Percentiles rank a stretch among this genome's conserved stretches.
Conservation (phyloP, 345 rosid species). For the Litchi chinensis region DNA sequence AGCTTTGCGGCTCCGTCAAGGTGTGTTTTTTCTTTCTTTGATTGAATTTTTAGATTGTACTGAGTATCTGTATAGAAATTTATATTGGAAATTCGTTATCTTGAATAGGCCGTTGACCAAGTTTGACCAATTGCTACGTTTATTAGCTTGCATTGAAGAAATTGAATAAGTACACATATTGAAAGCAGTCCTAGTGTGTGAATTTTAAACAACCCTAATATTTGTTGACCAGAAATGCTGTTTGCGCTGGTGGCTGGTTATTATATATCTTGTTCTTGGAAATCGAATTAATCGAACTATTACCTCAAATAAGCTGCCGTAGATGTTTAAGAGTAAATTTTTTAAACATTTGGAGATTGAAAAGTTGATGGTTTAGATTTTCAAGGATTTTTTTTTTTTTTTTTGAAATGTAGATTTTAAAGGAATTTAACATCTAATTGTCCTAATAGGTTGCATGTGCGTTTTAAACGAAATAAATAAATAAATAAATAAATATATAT, state of each 20-base stretch:
- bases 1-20: conserved; percentile 76
- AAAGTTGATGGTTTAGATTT: neutral
- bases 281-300: too few species aligned
- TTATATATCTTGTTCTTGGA: too few species aligned
- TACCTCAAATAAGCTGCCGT: too few species aligned
- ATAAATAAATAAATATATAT: too few species aligned
- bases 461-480: neutral
- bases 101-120: neutral
- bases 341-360: neutral
- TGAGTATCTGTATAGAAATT: too few species aligned
- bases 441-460: neutral
- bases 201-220: too few species aligned
- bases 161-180: neutral
- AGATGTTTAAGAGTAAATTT: neutral
- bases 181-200: too few species aligned
- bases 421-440: neutral
- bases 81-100: too few species aligned
- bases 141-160: neutral
- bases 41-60: neutral
- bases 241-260: too few species aligned
- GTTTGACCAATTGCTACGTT: neutral
- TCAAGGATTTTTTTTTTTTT: too few species aligned
- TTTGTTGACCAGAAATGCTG: too few species aligned
- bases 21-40: conserved; percentile 28
- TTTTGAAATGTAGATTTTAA: neutral